Base-by-base conservation (phyloP, 768 basidiomycete species). In the Trametopsis cervina region DNA sequence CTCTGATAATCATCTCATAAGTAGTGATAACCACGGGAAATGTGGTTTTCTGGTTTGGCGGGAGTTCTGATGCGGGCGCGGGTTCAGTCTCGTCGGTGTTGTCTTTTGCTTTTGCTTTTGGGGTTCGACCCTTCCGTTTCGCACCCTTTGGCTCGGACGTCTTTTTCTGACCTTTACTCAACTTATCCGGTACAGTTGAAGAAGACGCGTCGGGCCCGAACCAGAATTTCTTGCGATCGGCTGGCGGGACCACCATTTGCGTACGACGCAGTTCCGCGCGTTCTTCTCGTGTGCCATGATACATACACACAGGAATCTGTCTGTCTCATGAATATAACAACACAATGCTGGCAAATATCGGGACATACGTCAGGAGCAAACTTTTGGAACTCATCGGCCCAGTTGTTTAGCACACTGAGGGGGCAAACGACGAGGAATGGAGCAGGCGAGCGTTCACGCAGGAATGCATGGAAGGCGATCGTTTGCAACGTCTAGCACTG, bases 361-460 rank as follows among this genome's bases (percentile, higher is more conserved):
- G 26, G 24, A 21, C 27, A 21, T 27, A 92, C 85, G 12, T 72
- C 60, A 2, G 93, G 92, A 9, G 89, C 85, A 61, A 95, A 96
- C 46, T 84, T 84, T 35, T 66, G 63, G 61, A 90, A 96, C 61
- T 97, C 93, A 43, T 81, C 77, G 2, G 75, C 67, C 93, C 94
- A 97, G 57, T 94, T 95, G 58, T 93, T 85, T 13, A 97, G 67
- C 11, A 98, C 95, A 39, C 90, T 91, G 1, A 98, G 77, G 0
- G 96, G 96, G 53, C 90, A 92, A 17, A 97, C 91, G 48, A 99
- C 67, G 21, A 99, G 75, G 65, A 94, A 88, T 0, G 90, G 89
- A 13, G 78, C 76, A 50, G 72, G 74, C 40, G 85, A 79, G 3
- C 78, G 72, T 47, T 87, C 83, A 24, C 90, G 83, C 1, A 99